A percentile compares a stretch with the other conserved stretches of the same genome.
Evolutionary conservation across 805 yeast genomes (phyloP).

Genomic region (Candida odintsovae): DNA sequence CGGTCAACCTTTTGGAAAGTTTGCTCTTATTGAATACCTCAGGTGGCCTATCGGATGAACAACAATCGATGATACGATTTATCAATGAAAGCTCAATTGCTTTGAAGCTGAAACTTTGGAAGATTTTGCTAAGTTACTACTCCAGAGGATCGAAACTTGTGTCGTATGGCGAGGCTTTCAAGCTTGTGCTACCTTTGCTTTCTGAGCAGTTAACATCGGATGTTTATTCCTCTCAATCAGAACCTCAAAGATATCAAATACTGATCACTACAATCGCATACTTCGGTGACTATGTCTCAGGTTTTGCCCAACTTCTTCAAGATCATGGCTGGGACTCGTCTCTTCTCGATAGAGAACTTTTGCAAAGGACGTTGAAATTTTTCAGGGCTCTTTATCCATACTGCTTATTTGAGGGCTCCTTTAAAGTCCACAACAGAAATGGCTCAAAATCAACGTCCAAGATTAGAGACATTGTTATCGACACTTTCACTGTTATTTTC

Average conservation of each 20-base stretch:
- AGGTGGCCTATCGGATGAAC: slow-evolving; percentile 24
- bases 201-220: slow-evolving; percentile 28
- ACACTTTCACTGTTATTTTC: slow-evolving; percentile 32
- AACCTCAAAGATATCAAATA: slow-evolving; percentile 32
- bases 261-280: slow-evolving; percentile 48
- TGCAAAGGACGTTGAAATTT: slow-evolving; percentile 24
- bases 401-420: slow-evolving; percentile 21
- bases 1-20: slow-evolving; percentile 36
- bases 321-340: slow-evolving; percentile 30
- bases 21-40: slow-evolving; percentile 28
- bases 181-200: slow-evolving; percentile 42
- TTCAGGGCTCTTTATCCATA: slow-evolving; percentile 43
- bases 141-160: slow-evolving; percentile 23
- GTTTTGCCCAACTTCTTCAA: slow-evolving; percentile 26
- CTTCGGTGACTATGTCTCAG: slow-evolving; percentile 44
- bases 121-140: slow-evolving; percentile 56
- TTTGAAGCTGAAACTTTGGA: slow-evolving; percentile 71
- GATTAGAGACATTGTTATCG: slow-evolving; percentile 36
- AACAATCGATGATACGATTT: slow-evolving; percentile 53
- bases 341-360: slow-evolving; percentile 1
- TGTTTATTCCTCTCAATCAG: slow-evolving; percentile 20
- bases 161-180: slow-evolving; percentile 44
- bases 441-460: slow-evolving; percentile 6
- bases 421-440: slow-evolving; percentile 2
- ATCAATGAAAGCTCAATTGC: slow-evolving; percentile 58